A percentile compares a stretch with the other conserved stretches of the same genome.
Evolutionary conservation across 192 early-diverging fungal species (phyloP).

Genomic region (Podila verticillata): DNA sequence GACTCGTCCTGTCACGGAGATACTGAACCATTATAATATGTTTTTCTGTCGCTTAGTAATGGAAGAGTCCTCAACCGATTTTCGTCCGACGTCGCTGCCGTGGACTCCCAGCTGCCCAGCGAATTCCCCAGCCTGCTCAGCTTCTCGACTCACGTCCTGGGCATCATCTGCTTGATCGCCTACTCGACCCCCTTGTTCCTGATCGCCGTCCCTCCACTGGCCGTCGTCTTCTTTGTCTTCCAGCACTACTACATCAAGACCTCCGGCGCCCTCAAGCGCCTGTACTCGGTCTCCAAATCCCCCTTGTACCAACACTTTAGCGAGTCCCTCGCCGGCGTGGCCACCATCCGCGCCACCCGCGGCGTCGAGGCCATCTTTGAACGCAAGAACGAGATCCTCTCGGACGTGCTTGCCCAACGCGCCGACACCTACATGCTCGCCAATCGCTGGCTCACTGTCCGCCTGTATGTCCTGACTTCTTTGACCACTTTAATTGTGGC

Average conservation of each 20-base stretch:
- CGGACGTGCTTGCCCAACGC: conserved; percentile 12
- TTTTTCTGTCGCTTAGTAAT: conserved; percentile 57
- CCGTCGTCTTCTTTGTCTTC: conserved; percentile 54
- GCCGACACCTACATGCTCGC: conserved; percentile 48
- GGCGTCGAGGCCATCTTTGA: conserved; percentile 53
- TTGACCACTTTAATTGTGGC: conserved; percentile 69
- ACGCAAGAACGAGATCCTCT: conserved; percentile 12
- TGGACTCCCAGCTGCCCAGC: conserved; percentile 70
- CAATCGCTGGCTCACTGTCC: conserved; percentile 73
- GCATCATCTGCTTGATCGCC: conserved; percentile 53
- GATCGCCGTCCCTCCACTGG: conserved; percentile 59
- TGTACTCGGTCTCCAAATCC: conserved; percentile 81
- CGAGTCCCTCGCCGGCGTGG: conserved; percentile 67
- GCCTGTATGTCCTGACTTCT: conserved; percentile 73
- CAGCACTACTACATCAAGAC: conserved; percentile 73
- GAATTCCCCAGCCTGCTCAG: conserved; percentile 55
- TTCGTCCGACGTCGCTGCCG: conserved; percentile 84
- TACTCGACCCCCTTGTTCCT: conserved; percentile 58
- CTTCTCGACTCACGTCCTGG: conserved; percentile 25
- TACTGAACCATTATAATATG: neutral
- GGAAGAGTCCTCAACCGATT: conserved; percentile 92
- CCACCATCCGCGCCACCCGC: conserved; percentile 73
- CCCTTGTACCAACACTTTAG: conserved; percentile 82
- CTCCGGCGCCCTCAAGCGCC: conserved; percentile 82
- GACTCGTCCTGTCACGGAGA: too few relatives aligned